Conservation (phyloP, 495 filamentous ascomycete species). For the Sporormia fimetaria region DNA sequence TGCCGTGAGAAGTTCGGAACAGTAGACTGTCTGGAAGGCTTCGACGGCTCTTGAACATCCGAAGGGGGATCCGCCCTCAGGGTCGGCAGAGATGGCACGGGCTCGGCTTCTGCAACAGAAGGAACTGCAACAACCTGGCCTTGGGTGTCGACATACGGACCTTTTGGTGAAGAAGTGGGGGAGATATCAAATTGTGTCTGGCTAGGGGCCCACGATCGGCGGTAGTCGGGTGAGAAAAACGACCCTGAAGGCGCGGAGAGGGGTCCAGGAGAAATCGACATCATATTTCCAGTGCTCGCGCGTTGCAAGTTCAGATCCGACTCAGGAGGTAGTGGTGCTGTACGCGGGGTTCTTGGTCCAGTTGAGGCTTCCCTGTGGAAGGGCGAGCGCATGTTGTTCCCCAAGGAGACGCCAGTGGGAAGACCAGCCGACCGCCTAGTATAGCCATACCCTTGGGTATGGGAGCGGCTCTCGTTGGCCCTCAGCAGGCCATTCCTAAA, state of each 20-base stretch:
- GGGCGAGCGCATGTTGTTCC: constrained; percentile 14
- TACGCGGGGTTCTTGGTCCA: constrained; percentile 21
- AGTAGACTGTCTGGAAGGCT: constrained; percentile 6
- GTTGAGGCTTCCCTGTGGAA: constrained; percentile 14
- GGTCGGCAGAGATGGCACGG: too few relatives aligned
- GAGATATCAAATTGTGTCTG: constrained; percentile 23
- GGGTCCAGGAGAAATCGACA: constrained; percentile 22
- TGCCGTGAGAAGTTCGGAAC: constrained; percentile 28
- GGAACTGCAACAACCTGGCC: constrained; percentile 24
- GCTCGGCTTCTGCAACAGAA: constrained; percentile 14
- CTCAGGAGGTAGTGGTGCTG: constrained; percentile 25
- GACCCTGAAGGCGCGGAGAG: constrained; percentile 14
- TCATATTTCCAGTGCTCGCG: constrained; percentile 29
- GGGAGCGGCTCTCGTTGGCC: constrained; percentile 13
- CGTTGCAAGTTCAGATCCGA: constrained; percentile 20
- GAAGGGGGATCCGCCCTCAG: too few relatives aligned
- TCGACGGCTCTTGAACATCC: too few relatives aligned
- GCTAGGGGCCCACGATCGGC: constrained; percentile 25
- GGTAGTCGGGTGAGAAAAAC: constrained; percentile 21
- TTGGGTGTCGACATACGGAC: constrained; percentile 23
- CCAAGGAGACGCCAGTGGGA: constrained; percentile 13
- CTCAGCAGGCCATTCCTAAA: constrained; percentile 61
- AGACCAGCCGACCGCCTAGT: constrained; percentile 19
- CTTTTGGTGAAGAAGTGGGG: constrained; percentile 4
- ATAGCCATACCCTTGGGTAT: constrained; percentile 16